Evolutionary conservation across 2,329 filamentous ascomycete species (phyloP).

Genomic region (Botrytis fragariae): DNA sequence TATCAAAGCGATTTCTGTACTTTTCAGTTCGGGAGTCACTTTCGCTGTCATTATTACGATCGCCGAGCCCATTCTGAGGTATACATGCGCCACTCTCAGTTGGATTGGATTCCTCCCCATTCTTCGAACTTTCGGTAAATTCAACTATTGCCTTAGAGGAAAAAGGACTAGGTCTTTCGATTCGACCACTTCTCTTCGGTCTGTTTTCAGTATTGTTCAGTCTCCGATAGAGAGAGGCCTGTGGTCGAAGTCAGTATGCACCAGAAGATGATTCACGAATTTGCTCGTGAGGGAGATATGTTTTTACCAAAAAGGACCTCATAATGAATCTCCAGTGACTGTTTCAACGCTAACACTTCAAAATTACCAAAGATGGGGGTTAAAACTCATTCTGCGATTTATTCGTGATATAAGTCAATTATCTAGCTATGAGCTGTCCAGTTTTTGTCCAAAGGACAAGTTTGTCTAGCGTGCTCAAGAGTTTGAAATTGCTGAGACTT

Average conservation of each 20-base stretch:
- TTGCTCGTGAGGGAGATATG: not conserved
- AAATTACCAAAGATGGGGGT: not conserved
- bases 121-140: not conserved
- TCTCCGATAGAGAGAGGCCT: not conserved
- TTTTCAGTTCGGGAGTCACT: not conserved
- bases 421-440: not conserved
- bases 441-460: not conserved
- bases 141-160: not conserved
- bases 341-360: not conserved
- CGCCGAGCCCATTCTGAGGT: not conserved
- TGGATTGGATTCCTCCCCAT: not conserved
- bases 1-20: conserved; percentile 21
- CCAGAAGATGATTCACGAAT: not conserved
- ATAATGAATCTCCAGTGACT: not conserved
- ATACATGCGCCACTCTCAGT: not conserved
- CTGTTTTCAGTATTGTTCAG: not conserved
- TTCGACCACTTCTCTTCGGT: not conserved
- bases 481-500: too few relatives aligned
- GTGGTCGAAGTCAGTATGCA: not conserved
- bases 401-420: not conserved
- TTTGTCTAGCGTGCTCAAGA: not conserved
- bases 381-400: not conserved
- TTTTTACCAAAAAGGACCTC: not conserved
- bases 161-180: not conserved
- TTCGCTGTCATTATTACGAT: not conserved